Base-by-base conservation (phyloP, 2,329 filamentous ascomycete genomes). In the Colletotrichum gigasporum region DNA sequence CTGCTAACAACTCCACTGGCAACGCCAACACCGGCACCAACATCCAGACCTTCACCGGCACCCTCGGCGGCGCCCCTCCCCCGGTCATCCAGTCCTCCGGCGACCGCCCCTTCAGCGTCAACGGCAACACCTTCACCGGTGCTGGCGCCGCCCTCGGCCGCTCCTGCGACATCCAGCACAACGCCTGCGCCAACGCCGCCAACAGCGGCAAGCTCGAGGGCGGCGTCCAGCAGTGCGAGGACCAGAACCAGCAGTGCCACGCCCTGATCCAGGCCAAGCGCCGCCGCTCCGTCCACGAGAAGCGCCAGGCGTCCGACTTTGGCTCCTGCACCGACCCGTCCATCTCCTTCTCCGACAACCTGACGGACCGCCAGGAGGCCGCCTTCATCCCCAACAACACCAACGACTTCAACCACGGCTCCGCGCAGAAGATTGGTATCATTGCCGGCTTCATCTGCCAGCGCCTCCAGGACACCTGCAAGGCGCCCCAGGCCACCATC, bases 101-200 rank as follows among this genome's bases (percentile, higher is more conserved):
- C 4, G 69, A 74, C 44, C 78, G 79, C 14, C 82, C 82, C 54
- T 85, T 85, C 72, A 76, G 72, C 50, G 87, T 87, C 67, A 87
- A 83, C 59, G 82, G 81, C 14, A 81, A 82, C 57, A 86, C 81
- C 65, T 90, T 89, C 73, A 77, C 82, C 5, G 80, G 80, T 67
- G 68, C 71, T 9, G 78, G 75, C 44, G 82, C 80, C 34, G 82
- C 82, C 9, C 70, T 82, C 62, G 76, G 79, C 73, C 80, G 82
- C 24, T 82, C 81, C 10, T 85, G 82, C 71, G 79, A 81, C 61
- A 76, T 83, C 35, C 82, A 84, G 74, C 79, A 84, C 74, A 84
- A 84, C 71, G 76, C 78, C 9, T 84, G 82, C 73, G 76, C 81
- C 67, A 80, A 80, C 69, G 81, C 80, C 12, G 81, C 77, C 72